These are phyloP conservation scores for Plasmodium blacklocki DNA, from an alignment of 169 alveolate species.

Conservation along the genomic window DNA sequence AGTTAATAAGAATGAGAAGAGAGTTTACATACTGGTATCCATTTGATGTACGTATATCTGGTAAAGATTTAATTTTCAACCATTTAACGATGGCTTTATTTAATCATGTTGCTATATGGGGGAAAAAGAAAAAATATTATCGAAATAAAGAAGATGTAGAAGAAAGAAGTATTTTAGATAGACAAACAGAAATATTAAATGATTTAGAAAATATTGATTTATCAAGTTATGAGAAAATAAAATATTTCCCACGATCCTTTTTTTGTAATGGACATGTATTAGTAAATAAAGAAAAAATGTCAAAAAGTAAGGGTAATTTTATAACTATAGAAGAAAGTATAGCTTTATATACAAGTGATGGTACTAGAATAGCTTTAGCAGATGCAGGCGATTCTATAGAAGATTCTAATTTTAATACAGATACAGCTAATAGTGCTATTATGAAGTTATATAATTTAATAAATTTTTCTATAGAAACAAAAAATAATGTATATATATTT, in stretches of 20 bases:
- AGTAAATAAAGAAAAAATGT: constrained; percentile 97
- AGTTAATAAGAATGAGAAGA: constrained; percentile 89
- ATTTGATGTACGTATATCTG: constrained; percentile 91
- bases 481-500: constrained; percentile 78
- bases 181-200: constrained; percentile 66
- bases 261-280: constrained; percentile 98
- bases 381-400: constrained; percentile 99
- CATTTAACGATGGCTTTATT: constrained; percentile 98
- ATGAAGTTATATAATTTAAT: constrained; percentile 85
- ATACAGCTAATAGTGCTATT: constrained; percentile 89
- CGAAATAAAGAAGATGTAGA: constrained; percentile 29
- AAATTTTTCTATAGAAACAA: constrained; percentile 81
- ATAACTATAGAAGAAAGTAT: constrained; percentile 94
- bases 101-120: constrained; percentile 99
- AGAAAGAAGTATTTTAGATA: constrained; percentile 37
- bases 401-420: constrained; percentile 95
- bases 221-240: constrained; percentile 35
- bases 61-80: constrained; percentile 98
- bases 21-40: constrained; percentile 97
- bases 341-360: constrained; percentile 96
- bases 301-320: constrained; percentile 97
- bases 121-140: constrained; percentile 51
- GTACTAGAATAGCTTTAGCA: constrained; percentile 97
- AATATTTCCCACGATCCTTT: constrained; percentile 93
- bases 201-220: constrained; percentile 46